Evolutionary conservation across 345 rosid genomes (phyloP).

Genomic region (Schrenkiella parvula): DNA sequence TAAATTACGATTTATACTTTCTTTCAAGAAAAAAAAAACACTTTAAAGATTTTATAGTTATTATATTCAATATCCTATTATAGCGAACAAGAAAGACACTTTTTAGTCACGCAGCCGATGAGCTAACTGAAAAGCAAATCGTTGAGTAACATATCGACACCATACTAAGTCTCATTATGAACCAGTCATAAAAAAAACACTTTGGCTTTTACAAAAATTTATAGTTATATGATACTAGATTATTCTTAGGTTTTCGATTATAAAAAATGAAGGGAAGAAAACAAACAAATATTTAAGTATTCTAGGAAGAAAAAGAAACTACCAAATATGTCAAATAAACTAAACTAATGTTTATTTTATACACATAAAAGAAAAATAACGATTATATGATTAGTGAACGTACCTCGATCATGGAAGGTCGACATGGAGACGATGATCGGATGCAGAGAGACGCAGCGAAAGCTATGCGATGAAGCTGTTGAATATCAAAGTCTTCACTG

Average conservation of each 20-base stretch:
- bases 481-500: constrained; percentile 50
- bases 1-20: background rate
- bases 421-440: constrained; percentile 69
- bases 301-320: background rate
- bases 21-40: too few species aligned
- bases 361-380: background rate
- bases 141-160: constrained; percentile 26
- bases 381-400: background rate
- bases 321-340: background rate
- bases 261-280: background rate
- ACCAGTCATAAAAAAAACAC: constrained; percentile 3
- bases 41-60: background rate
- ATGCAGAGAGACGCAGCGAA: constrained; percentile 88
- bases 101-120: constrained; percentile 18
- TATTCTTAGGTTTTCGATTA: background rate
- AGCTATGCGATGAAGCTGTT: constrained; percentile 60
- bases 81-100: background rate
- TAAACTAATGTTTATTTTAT: background rate
- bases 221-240: background rate
- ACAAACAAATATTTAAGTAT: background rate
- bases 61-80: background rate
- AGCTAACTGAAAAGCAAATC: constrained; percentile 29
- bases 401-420: constrained; percentile 91
- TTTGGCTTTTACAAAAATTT: background rate
- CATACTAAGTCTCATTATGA: constrained; percentile 10